Percentiles rank a stretch among this genome's conserved stretches.
Evolutionary conservation across 441 rosid species (phyloP).

Genomic region (Heliophila coronopifolia): DNA sequence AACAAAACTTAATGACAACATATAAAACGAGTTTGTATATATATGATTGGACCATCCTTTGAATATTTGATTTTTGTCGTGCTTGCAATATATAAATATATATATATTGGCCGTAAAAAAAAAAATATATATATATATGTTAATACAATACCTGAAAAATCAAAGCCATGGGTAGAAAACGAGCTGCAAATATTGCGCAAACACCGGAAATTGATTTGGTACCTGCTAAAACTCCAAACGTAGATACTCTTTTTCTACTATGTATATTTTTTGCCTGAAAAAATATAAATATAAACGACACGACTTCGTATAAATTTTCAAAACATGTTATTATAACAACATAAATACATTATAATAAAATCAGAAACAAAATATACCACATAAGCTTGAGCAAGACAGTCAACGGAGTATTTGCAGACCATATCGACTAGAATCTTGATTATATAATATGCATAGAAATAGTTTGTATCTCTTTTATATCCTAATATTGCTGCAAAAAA

Average conservation of each 20-base stretch:
- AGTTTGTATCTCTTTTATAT: constrained; percentile 48
- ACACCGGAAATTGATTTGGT: constrained; percentile 40
- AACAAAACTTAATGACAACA: no score
- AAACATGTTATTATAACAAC: neutral
- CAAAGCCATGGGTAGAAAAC: constrained; percentile 47
- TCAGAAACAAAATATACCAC: constrained; percentile 39
- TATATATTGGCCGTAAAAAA: no score
- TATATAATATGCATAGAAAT: constrained; percentile 56
- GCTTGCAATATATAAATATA: no score
- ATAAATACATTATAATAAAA: neutral
- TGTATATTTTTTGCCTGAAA: constrained; percentile 57
- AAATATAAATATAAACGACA: neutral
- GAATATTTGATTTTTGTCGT: no score
- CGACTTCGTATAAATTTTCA: neutral
- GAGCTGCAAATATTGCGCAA: constrained; percentile 54
- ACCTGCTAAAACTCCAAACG: constrained; percentile 61
- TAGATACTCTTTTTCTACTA: constrained; percentile 41
- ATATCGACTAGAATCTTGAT: constrained; percentile 48
- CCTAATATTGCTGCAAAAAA: constrained; percentile 59
- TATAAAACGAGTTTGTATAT: no score
- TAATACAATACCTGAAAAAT: constrained; percentile 45
- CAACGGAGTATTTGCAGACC: constrained; percentile 49
- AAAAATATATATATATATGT: no score
- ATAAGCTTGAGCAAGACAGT: constrained; percentile 72
- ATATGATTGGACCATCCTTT: neutral